Conservation (phyloP, 192 early-diverging fungal species). For the Backusella liffmaniae region DNA sequence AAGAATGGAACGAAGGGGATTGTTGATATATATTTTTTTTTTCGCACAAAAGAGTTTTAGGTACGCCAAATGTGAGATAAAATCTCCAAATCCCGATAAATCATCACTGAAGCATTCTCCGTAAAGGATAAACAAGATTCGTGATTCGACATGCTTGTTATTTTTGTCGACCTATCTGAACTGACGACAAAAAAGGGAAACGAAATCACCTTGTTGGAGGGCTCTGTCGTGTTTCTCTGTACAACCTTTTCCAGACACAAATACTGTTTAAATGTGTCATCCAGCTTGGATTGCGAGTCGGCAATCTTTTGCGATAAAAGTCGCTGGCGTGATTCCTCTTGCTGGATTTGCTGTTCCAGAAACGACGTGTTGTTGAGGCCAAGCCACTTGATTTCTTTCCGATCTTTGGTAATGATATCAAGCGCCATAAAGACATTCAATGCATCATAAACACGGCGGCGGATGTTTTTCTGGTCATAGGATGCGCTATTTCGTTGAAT, state of each 20-base stretch:
- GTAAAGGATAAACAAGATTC: conserved; percentile 9
- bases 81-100: conserved; percentile 12
- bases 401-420: conserved; percentile 59
- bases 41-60: neutral
- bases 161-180: neutral
- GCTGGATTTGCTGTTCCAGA: neutral
- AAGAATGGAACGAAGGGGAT: neutral
- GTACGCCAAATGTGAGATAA: conserved; percentile 8
- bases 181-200: conserved; percentile 11
- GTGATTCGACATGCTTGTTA: neutral
- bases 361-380: conserved; percentile 22
- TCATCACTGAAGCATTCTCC: neutral
- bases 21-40: neutral
- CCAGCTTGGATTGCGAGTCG: neutral
- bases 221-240: neutral
- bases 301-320: neutral
- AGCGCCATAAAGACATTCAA: conserved; percentile 65
- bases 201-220: neutral
- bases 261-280: neutral
- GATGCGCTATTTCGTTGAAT: conserved; percentile 11
- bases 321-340: conserved; percentile 8
- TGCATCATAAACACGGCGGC: conserved; percentile 70
- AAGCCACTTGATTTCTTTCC: conserved; percentile 62
- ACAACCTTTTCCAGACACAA: neutral
- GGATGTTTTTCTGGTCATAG: conserved; percentile 59